Evolutionary conservation across 768 basidiomycete species (phyloP).

Genomic region (Auriscalpium vulgare): DNA sequence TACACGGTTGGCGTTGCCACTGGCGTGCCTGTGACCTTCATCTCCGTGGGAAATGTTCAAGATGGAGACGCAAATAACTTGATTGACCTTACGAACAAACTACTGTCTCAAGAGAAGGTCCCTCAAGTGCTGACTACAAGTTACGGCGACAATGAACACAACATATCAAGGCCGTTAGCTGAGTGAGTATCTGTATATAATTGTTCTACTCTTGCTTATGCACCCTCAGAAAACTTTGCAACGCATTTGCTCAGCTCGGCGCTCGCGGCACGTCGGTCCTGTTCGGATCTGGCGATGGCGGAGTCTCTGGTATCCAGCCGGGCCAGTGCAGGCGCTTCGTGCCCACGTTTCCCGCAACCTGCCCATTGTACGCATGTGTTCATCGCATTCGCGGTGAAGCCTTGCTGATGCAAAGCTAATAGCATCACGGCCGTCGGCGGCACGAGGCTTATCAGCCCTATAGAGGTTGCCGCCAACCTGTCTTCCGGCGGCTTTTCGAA

Average conservation of each 20-base stretch:
- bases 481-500: slow-evolving; percentile 17
- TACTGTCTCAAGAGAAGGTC: slow-evolving; percentile 11
- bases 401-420: background rate
- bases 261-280: slow-evolving; percentile 29
- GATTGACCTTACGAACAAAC: slow-evolving; percentile 22
- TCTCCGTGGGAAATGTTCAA: slow-evolving; percentile 17
- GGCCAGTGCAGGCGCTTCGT: slow-evolving; percentile 24
- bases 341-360: slow-evolving; percentile 28
- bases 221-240: slow-evolving; percentile 19
- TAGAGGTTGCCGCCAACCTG: slow-evolving; percentile 5
- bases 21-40: slow-evolving; percentile 18
- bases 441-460: slow-evolving; percentile 3
- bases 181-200: slow-evolving; percentile 15
- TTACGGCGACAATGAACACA: slow-evolving; percentile 26
- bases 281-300: slow-evolving; percentile 33
- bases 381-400: background rate
- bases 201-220: background rate
- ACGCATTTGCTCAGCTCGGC: slow-evolving; percentile 28
- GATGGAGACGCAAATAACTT: slow-evolving; percentile 20
- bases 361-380: slow-evolving; percentile 23
- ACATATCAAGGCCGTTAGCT: slow-evolving; percentile 16
- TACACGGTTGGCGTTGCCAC: slow-evolving; percentile 28
- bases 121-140: slow-evolving; percentile 22
- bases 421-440: background rate
- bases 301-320: slow-evolving; percentile 25